Evolutionary conservation across 495 filamentous ascomycete species (phyloP).

Genomic region (Lindgomyces ingoldianus): DNA sequence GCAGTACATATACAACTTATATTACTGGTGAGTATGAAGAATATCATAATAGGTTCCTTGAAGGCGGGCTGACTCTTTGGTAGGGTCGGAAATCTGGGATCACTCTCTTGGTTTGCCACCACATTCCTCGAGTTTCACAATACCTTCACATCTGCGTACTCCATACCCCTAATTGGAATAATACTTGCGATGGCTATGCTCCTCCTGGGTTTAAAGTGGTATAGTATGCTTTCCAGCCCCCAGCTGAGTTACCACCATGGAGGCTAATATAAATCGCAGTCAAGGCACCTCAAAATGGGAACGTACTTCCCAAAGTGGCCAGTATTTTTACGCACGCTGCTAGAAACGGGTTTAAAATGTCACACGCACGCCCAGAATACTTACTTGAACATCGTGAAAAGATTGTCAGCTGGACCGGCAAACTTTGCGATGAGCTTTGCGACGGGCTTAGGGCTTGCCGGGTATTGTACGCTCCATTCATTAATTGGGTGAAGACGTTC

Average conservation of each 20-base stretch:
- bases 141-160: slow-evolving; percentile 53
- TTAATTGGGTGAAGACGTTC: no score
- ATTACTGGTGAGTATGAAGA: slow-evolving; percentile 55
- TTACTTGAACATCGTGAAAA: slow-evolving; percentile 36
- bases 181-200: slow-evolving; percentile 5
- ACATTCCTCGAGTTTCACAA: slow-evolving; percentile 51
- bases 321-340: slow-evolving; percentile 36
- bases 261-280: slow-evolving; percentile 25
- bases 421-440: slow-evolving; percentile 57
- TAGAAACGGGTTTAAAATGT: slow-evolving; percentile 40
- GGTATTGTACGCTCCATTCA: slow-evolving; percentile 53
- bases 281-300: slow-evolving; percentile 47
- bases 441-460: slow-evolving; percentile 31
- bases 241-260: no score
- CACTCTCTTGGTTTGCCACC: slow-evolving; percentile 51
- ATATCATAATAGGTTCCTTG: not conserved
- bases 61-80: not conserved
- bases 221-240: slow-evolving; percentile 3
- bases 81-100: slow-evolving; percentile 55
- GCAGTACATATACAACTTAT: slow-evolving; percentile 64
- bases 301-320: slow-evolving; percentile 48
- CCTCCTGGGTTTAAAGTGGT: slow-evolving; percentile 16
- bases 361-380: slow-evolving; percentile 34
- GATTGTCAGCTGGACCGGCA: slow-evolving; percentile 39
- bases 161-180: slow-evolving; percentile 45